A percentile compares a stretch with the other conserved stretches of the same genome.
Conservation (phyloP, 139 green algal genomes). For the Tetraselmis chui region DNA sequence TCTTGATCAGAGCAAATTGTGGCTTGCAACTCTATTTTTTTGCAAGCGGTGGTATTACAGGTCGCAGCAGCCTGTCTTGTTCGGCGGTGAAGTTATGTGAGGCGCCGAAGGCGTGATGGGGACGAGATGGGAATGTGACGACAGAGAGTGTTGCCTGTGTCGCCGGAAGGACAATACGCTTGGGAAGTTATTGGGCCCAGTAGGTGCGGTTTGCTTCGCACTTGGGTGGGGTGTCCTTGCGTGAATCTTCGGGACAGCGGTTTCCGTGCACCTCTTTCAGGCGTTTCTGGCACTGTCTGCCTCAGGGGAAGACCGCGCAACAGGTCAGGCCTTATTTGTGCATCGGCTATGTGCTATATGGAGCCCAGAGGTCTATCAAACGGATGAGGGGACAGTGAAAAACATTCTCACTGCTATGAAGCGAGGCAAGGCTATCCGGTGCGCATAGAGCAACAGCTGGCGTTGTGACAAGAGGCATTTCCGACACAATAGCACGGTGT, state of each 20-base stretch:
- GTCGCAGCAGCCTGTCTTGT: too few species aligned
- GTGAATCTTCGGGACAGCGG: too few species aligned
- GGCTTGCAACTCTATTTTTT: too few species aligned
- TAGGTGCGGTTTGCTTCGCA: not conserved
- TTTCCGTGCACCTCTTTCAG: not conserved
- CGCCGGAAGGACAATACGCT: not conserved
- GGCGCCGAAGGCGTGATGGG: too few species aligned
- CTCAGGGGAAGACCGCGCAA: not conserved
- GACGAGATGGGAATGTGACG: not conserved
- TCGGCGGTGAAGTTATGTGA: too few species aligned
- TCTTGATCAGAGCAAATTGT: too few species aligned
- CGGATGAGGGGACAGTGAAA: constrained; percentile 15
- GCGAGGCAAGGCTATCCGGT: not conserved
- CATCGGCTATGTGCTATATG: constrained; percentile 64
- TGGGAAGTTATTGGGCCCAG: not conserved
- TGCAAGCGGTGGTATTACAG: too few species aligned
- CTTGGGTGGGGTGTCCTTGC: too few species aligned
- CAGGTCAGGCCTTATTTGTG: constrained; percentile 30
- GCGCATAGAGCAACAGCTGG: constrained; percentile 1
- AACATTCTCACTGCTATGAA: constrained; percentile 2
- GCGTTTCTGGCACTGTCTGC: not conserved
- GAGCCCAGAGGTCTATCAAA: constrained; percentile 56
- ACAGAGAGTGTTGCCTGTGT: not conserved
- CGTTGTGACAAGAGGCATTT: not conserved
- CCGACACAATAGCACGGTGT: not conserved